Evolutionary conservation across 805 yeast genomes (phyloP), one percentile per base, ranked within the genome.

Genomic region (Huiozyma naganishii): DNA sequence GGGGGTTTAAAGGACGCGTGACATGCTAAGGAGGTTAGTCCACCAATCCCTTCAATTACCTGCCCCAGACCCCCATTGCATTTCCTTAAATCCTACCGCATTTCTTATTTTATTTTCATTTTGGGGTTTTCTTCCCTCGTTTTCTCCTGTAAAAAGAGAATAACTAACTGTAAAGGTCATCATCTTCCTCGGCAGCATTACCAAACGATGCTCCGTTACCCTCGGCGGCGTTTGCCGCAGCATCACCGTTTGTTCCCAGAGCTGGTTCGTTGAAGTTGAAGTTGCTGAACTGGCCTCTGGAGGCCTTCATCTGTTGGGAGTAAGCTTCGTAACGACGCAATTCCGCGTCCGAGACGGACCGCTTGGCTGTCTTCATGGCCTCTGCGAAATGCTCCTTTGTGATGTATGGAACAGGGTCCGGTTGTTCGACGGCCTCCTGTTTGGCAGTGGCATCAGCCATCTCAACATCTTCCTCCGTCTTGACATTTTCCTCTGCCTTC

Each of bases 321-420:
- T 90, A 92, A 6, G 97, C 94, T 71, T 92, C 98, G 66, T 92
- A 92, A 69, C 98, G 89, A 70, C 99, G 92, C 61, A 92, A 76
- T 69, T 92, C 98, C 34, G 96, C 85, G 61, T 94, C 97, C 36
- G 94, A 81, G 40, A 92, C 99, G 45, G 97, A 89, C 58, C 97
- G 84, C 68, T 88, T 83, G 43, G 98, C 99, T 1, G 97, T 88
- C 80, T 90, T 89, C 99, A 92, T 92, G 39, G 99, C 99, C 73
- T 92, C 97, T 68, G 92, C 96, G 58, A 92, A 88, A 66, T 92
- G 99, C 42, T 81, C 82, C 62, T 83, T 84, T 29, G 95, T 85
- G 58, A 92, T 90, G 66, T 67, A 92, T 59, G 99, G 98, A 54
- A 92, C 99, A 29, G 95, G 87, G 64, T 92, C 98, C 13, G 45